Conservation (phyloP, 345 rosid genomes). For the Pugionium cornutum region DNA sequence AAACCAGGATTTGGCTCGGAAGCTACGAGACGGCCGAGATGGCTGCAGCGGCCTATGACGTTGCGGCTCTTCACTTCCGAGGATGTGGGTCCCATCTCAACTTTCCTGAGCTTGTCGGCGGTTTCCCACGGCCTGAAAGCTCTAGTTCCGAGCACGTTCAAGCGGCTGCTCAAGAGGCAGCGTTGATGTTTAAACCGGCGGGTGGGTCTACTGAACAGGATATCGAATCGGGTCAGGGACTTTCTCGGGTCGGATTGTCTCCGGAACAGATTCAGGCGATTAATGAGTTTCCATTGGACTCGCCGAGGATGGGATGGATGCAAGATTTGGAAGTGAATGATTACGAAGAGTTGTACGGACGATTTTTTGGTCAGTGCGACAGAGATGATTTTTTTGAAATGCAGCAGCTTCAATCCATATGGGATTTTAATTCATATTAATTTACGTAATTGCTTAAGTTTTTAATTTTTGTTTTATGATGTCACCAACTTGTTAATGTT, state of each 20-base stretch:
- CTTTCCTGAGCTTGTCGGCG: slow-evolving; percentile 55
- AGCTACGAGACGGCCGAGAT: slow-evolving; percentile 82
- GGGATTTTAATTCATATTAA: slow-evolving; percentile 16
- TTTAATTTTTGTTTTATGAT: not conserved
- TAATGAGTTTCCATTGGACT: slow-evolving; percentile 74
- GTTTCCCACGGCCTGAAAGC: slow-evolving; percentile 58
- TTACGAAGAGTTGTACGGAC: slow-evolving; percentile 36
- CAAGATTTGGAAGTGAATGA: slow-evolving; percentile 36
- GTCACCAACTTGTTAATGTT: slow-evolving; percentile 15
- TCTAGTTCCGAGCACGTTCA: slow-evolving; percentile 62
- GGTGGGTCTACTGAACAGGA: slow-evolving; percentile 24
- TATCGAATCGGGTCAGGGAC: slow-evolving; percentile 32
- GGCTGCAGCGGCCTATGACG: slow-evolving; percentile 95
- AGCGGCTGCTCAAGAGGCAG: slow-evolving; percentile 71
- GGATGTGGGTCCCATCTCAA: slow-evolving; percentile 66
- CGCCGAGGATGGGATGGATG: slow-evolving; percentile 65
- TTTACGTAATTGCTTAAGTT: not conserved
- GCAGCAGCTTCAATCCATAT: slow-evolving; percentile 36
- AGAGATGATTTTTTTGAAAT: slow-evolving; percentile 19
- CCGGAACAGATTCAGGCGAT: slow-evolving; percentile 81
- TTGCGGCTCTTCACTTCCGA: slow-evolving; percentile 68
- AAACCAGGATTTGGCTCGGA: slow-evolving; percentile 84
- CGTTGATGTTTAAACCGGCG: slow-evolving; percentile 37
- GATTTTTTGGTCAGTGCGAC: slow-evolving; percentile 24
- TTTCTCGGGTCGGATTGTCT: slow-evolving; percentile 58